Evolutionary conservation across 306 rosid genomes (phyloP), one percentile per base, ranked within the genome.

Genomic region (Cercis canadensis): DNA sequence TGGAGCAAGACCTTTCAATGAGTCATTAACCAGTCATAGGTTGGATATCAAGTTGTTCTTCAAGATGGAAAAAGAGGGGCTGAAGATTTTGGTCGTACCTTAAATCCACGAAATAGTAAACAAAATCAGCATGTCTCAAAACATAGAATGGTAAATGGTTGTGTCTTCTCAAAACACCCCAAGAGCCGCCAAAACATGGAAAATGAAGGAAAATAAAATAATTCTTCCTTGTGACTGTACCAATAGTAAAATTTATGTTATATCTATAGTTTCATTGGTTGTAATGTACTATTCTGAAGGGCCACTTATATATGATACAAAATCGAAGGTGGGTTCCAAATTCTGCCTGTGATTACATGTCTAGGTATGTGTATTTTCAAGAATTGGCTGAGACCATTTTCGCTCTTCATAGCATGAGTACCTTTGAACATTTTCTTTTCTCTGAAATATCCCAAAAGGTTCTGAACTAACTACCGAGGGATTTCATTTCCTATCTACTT

Each of bases 91-190:
- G 43, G 46, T 43, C 40, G 32, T 41, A 3, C 11, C 66, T 39
- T 67, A 4, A 31, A 31, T 15, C 51, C 43, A 68, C 8, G 11
- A 45, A 44, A 11, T 32, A 16, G 46, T 31, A 39, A 41, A 17
- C 24, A 44, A 32, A 57, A 57, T 45, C 19, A 57, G 77, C 74
- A 39, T 66, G 2, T 36, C 72, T 55, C 39, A 54, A 52, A 75
- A 54, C 24, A 36, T 70, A 24, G 29, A 24, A 24, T 24, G 29
- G 72, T 65, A 63, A 56, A 3, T 77, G 17, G 15, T 14, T 45
- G 40, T 77, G 14, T 8, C 45, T 61, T 76, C 75, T 31, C 33
- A 57, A 37, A 59, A 59, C 18, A 33, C 16, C 7, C 0, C 31
- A 17, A 15, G 70, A 3, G 64, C 5, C 15, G 31, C 32, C 53